These are phyloP conservation scores for Myxozyma neotropica DNA, from an alignment of 805 yeast genomes.

Conservation along the genomic window DNA sequence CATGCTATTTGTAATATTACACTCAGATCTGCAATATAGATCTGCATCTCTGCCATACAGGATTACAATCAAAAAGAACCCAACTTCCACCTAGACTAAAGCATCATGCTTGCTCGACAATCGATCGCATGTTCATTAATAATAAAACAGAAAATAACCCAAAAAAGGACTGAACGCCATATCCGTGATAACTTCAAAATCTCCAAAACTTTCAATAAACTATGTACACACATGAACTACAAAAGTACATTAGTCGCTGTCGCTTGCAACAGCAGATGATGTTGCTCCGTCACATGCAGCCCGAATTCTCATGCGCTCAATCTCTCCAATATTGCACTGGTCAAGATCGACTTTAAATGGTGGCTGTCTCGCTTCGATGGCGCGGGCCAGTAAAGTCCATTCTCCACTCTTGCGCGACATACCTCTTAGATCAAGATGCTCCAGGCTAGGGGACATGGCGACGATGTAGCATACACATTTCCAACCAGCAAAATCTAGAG, in stretches of 20 bases:
- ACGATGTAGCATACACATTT: conserved; percentile 26
- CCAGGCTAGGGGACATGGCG: conserved; percentile 18
- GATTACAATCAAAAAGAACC: too few species aligned
- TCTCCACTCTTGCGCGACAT: conserved; percentile 18
- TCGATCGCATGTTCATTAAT: too few species aligned
- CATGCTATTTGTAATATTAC: too few species aligned
- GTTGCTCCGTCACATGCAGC: not conserved
- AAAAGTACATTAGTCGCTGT: not conserved
- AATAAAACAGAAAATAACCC: too few species aligned
- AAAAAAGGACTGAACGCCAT: not conserved
- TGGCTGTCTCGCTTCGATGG: conserved; percentile 16
- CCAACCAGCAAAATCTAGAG: conserved; percentile 20
- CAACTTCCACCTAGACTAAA: too few species aligned
- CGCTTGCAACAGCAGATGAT: not conserved
- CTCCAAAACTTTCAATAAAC: not conserved
- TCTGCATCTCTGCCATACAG: too few species aligned
- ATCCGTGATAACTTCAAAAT: not conserved
- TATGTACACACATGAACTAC: not conserved
- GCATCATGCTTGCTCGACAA: too few species aligned
- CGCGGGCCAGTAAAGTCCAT: conserved; percentile 23
- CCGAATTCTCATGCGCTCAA: not conserved
- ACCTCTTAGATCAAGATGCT: conserved; percentile 19
- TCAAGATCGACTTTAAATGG: conserved; percentile 8
- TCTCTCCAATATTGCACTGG: conserved; percentile 10
- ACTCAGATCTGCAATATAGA: too few species aligned